phyloP scores from a whole-genome alignment of 2,329 filamentous ascomycete species.

The Tolypocladium album region DNA sequence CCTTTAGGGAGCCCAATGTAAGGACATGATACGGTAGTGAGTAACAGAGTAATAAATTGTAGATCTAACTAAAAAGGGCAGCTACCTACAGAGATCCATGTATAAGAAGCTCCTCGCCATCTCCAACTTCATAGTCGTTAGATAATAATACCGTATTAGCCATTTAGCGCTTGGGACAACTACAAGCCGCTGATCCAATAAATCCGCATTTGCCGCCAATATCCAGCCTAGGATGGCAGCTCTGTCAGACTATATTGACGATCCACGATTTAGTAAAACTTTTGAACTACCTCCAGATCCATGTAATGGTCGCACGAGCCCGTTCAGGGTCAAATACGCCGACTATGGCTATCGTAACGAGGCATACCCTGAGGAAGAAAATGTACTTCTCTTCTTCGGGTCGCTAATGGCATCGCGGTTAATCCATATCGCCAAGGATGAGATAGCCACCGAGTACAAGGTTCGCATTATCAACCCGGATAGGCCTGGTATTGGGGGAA shows the following conservation, averaged over 20 bases:
- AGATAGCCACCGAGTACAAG: slow-evolving; percentile 16
- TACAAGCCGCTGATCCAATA: background rate
- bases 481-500: slow-evolving; percentile 24
- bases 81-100: too few species aligned
- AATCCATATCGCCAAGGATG: slow-evolving; percentile 19
- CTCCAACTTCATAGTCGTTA: background rate
- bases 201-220: background rate
- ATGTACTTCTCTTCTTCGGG: slow-evolving; percentile 17
- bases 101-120: background rate
- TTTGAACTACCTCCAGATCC: slow-evolving; percentile 7
- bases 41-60: too few species aligned
- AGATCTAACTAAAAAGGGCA: too few species aligned
- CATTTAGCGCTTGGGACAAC: background rate
- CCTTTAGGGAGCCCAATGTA: too few species aligned
- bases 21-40: too few species aligned
- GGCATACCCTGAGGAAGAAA: slow-evolving; percentile 10
- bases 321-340: slow-evolving; percentile 12
- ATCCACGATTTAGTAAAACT: slow-evolving; percentile 11
- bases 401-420: slow-evolving; percentile 17
- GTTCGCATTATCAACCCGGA: slow-evolving; percentile 22
- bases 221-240: background rate
- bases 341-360: slow-evolving; percentile 20
- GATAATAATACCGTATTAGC: background rate
- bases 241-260: slow-evolving; percentile 1
- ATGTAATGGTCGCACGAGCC: background rate